Conservation (phyloP, 2,329 filamentous ascomycete genomes). For the Pseudogymnoascus sp. region DNA sequence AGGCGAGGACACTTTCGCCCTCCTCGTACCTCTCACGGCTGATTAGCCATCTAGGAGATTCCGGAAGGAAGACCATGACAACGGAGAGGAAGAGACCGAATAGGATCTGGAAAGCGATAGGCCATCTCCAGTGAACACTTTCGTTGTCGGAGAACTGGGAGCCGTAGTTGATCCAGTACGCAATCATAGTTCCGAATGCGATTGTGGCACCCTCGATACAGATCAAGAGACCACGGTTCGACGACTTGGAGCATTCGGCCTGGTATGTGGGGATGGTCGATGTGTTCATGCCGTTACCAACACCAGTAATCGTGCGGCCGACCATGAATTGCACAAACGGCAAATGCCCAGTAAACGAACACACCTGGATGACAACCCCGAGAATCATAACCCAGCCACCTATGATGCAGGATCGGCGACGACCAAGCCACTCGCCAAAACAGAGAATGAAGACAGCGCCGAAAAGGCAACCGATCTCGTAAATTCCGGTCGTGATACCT, state of each 20-base stretch:
- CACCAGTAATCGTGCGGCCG: slow-evolving; percentile 73
- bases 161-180: slow-evolving; percentile 86
- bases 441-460: slow-evolving; percentile 79
- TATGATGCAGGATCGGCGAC: slow-evolving; percentile 83
- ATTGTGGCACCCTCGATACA: slow-evolving; percentile 61
- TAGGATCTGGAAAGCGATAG: slow-evolving; percentile 76
- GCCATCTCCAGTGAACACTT: slow-evolving; percentile 70
- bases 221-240: slow-evolving; percentile 88
- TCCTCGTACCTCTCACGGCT: background rate
- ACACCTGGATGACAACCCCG: slow-evolving; percentile 73
- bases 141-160: slow-evolving; percentile 77
- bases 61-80: slow-evolving; percentile 72
- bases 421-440: slow-evolving; percentile 84
- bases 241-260: slow-evolving; percentile 90
- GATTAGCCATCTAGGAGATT: slow-evolving; percentile 88
- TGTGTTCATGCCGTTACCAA: slow-evolving; percentile 80
- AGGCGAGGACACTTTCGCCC: slow-evolving; percentile 12
- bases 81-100: slow-evolving; percentile 44
- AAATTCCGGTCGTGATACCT: slow-evolving; percentile 94
- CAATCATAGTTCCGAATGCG: slow-evolving; percentile 2
- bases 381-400: slow-evolving; percentile 81
- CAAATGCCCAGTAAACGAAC: slow-evolving; percentile 67
- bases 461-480: slow-evolving; percentile 88
- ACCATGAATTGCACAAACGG: slow-evolving; percentile 71
- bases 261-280: slow-evolving; percentile 92